Evolutionary conservation across 2,329 filamentous ascomycete species (phyloP).

Genomic region (Corynespora cassiicola): DNA sequence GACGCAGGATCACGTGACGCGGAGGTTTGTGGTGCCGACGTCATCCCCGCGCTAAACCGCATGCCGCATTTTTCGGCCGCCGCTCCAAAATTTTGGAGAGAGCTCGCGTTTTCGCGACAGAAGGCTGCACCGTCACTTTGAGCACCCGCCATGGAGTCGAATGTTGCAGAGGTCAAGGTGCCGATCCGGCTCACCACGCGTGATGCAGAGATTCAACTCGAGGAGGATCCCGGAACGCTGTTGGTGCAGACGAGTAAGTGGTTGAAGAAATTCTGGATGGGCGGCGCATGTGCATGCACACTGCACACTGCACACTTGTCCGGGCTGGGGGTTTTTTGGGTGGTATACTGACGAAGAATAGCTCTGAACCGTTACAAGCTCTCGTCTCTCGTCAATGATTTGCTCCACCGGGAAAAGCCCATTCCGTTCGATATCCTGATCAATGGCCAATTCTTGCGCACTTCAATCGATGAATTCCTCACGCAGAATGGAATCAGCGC

Average conservation of each 20-base stretch:
- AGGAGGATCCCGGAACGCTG: constrained; percentile 37
- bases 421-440: constrained; percentile 93
- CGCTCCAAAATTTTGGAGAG: constrained; percentile 17
- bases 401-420: constrained; percentile 65
- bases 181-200: constrained; percentile 45
- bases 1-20: too few relatives aligned
- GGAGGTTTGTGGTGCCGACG: too few relatives aligned
- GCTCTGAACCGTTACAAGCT: constrained; percentile 50
- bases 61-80: constrained; percentile 32
- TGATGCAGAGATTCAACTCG: constrained; percentile 38
- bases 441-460: constrained; percentile 89
- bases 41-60: constrained; percentile 32
- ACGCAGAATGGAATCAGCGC: constrained; percentile 84
- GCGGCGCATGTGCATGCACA: not conserved
- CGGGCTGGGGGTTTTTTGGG: not conserved
- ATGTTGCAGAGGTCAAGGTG: constrained; percentile 36
- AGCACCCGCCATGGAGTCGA: constrained; percentile 35
- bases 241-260: constrained; percentile 41
- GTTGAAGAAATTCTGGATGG: not conserved
- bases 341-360: constrained; percentile 20
- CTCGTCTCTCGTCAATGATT: constrained; percentile 68
- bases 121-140: constrained; percentile 8
- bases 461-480: constrained; percentile 90
- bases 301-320: not conserved
- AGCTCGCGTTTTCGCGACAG: constrained; percentile 13